These are phyloP conservation scores for Calycina herbarum DNA, from an alignment of 2,329 filamentous ascomycete genomes.

Conservation along the genomic window DNA sequence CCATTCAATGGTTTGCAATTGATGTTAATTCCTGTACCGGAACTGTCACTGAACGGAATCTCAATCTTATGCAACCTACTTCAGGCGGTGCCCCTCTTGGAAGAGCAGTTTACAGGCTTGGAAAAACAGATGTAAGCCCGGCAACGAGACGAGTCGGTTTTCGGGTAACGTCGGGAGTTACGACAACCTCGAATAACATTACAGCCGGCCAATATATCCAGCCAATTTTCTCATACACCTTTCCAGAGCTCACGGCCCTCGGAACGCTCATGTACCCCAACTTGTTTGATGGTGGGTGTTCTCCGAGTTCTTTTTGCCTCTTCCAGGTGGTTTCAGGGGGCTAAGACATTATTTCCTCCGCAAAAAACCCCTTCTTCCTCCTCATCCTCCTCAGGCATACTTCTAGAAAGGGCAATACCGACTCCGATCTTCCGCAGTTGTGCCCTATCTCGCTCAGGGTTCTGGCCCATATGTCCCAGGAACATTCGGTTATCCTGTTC, in stretches of 20 bases:
- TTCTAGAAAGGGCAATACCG: too few relatives aligned
- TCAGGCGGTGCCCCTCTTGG: conserved; percentile 40
- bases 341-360: too few relatives aligned
- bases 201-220: neutral
- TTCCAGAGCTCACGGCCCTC: neutral
- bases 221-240: neutral
- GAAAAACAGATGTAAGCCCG: conserved; percentile 37
- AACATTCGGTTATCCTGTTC: neutral
- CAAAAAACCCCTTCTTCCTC: too few relatives aligned
- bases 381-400: too few relatives aligned
- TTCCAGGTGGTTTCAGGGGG: too few relatives aligned
- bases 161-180: conserved; percentile 31
- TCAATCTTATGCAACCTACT: conserved; percentile 31
- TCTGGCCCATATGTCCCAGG: neutral
- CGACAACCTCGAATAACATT: neutral
- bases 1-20: conserved; percentile 40
- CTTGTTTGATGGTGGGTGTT: neutral
- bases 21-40: conserved; percentile 45
- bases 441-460: neutral
- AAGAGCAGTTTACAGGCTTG: conserved; percentile 39
- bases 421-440: too few relatives aligned
- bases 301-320: too few relatives aligned
- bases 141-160: conserved; percentile 41
- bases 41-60: conserved; percentile 37
- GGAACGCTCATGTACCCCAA: neutral